Base-by-base conservation (phyloP, 805 yeast genomes). In the Candida dajiaensis region DNA sequence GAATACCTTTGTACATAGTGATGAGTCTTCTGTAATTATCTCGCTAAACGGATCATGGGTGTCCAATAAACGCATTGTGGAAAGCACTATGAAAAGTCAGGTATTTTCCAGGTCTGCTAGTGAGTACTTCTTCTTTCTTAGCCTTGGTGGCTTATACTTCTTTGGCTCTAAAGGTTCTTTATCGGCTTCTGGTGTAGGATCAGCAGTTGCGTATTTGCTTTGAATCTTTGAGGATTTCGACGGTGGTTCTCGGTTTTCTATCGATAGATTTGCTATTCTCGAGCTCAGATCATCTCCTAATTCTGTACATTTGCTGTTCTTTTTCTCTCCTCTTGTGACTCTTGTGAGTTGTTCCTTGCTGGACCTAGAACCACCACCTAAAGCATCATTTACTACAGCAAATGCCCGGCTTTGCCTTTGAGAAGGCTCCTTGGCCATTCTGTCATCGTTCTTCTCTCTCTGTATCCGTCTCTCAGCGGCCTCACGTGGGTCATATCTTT, bases 401-500 rank as follows among this genome's bases (percentile, higher is more conserved):
- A 33, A 16, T 11, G 11, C 20, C 11, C 20, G 20, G 20, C 10
- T 33, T 16, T 12, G 36, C 11, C 19, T n/a, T 21, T 18, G 16
- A 11, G 16, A 25, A 36, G 39, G n/a, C 9, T 36, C 23, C 13
- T 25, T 36, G 16, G 13, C 16, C n/a, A 23, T 40, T 12, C 35
- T 11, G 23, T 12, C 23, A 18, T 22, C 15, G 1, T n/a, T n/a
- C 19, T 33, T 25, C 29, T 41, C 31, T 21, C 29, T 20, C 16
- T 12, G 25, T 26, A 48, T 43, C 45, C 41, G 26, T 31, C 22
- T 38, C 19, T 36, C 21, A 20, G 16, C 23, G 13, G n/a, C 41
- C 29, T 37, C 51, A 19, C 50, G 41, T 3, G 51, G 57, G 40
- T 47, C 50, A 39, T 54, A 53, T 20, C 54, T 46, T 40, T 51